A percentile compares a stretch with the other conserved stretches of the same genome.
Conservation (phyloP, 345 rosid genomes). For the Aquilaria sinensis region DNA sequence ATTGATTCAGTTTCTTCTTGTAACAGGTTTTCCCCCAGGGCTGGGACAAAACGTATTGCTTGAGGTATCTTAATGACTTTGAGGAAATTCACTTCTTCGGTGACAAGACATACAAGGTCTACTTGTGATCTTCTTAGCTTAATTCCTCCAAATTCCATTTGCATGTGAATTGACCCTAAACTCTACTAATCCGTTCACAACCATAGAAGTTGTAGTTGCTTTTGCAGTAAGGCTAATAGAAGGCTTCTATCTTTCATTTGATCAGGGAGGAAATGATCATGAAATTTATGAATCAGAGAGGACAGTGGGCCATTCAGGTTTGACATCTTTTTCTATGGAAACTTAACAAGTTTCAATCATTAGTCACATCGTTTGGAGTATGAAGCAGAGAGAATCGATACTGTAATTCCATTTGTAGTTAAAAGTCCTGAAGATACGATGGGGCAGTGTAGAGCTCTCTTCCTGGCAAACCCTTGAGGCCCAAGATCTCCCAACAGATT, state of each 20-base stretch:
- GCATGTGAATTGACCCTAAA: not conserved
- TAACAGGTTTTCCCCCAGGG: slow-evolving; percentile 87
- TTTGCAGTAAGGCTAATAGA: not conserved
- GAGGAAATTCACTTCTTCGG: slow-evolving; percentile 94
- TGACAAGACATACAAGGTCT: slow-evolving; percentile 95
- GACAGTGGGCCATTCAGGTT: slow-evolving; percentile 88
- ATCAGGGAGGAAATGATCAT: slow-evolving; percentile 87
- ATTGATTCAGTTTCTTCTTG: slow-evolving; percentile 11
- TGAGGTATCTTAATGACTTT: slow-evolving; percentile 75
- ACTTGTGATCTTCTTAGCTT: not conserved
- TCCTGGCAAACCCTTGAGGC: slow-evolving; percentile 11
- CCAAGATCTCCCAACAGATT: too few species aligned
- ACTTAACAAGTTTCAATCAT: slow-evolving; percentile 1
- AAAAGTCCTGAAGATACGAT: slow-evolving; percentile 15
- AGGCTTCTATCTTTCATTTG: not conserved
- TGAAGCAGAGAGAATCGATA: not conserved
- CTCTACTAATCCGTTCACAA: too few species aligned
- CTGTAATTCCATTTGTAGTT: slow-evolving; percentile 1
- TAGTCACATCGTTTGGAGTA: not conserved
- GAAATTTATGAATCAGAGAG: slow-evolving; percentile 79
- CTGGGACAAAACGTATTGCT: slow-evolving; percentile 99
- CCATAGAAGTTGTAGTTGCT: too few species aligned
- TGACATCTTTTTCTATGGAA: not conserved
- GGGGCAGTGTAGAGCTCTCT: slow-evolving; percentile 13
- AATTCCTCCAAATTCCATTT: not conserved